Percentiles rank a stretch among this genome's conserved stretches.
phyloP scores from a whole-genome alignment of 1,284 basidiomycete genomes.

The Athelia psychrophila region DNA sequence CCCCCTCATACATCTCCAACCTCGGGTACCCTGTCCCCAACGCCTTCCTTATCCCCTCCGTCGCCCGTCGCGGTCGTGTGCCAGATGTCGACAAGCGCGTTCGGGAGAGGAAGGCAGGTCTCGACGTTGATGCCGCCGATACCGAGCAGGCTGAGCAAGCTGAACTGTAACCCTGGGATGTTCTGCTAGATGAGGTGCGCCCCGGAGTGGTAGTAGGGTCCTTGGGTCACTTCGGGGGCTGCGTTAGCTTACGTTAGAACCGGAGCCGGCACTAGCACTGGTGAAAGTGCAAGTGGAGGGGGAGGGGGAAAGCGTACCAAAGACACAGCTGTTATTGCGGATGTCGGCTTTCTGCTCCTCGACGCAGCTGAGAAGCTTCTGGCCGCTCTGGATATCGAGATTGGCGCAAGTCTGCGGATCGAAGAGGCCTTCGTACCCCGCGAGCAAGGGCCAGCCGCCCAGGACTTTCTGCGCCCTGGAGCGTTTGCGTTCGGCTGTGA shows the following conservation, averaged over 20 bases:
- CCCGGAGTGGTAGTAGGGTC: constrained; percentile 52
- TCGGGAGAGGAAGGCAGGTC: constrained; percentile 65
- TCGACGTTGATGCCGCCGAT: too few relatives aligned
- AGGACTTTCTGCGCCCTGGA: too few relatives aligned
- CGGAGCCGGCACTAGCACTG: too few relatives aligned
- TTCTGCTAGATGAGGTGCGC: too few relatives aligned
- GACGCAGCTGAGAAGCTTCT: too few relatives aligned
- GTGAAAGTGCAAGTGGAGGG: too few relatives aligned
- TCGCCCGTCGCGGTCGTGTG: constrained; percentile 51
- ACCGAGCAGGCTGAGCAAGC: too few relatives aligned
- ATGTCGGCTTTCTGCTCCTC: constrained; percentile 39
- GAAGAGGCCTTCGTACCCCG: constrained; percentile 43
- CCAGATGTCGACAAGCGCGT: constrained; percentile 76
- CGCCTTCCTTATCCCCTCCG: constrained; percentile 38
- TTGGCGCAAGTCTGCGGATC: constrained; percentile 32
- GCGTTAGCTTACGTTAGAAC: too few relatives aligned
- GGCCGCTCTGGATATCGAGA: constrained; percentile 19
- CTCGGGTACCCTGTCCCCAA: constrained; percentile 40
- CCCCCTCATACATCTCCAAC: constrained; percentile 29
- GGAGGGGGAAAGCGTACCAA: constrained; percentile 17
- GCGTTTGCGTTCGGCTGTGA: constrained; percentile 38
- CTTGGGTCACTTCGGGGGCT: constrained; percentile 47
- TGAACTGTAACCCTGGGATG: too few relatives aligned
- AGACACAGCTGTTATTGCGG: constrained; percentile 48
- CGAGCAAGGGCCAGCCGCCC: too few relatives aligned